phyloP scores from a whole-genome alignment of 1,284 basidiomycete genomes.

The Ustilago curta region DNA sequence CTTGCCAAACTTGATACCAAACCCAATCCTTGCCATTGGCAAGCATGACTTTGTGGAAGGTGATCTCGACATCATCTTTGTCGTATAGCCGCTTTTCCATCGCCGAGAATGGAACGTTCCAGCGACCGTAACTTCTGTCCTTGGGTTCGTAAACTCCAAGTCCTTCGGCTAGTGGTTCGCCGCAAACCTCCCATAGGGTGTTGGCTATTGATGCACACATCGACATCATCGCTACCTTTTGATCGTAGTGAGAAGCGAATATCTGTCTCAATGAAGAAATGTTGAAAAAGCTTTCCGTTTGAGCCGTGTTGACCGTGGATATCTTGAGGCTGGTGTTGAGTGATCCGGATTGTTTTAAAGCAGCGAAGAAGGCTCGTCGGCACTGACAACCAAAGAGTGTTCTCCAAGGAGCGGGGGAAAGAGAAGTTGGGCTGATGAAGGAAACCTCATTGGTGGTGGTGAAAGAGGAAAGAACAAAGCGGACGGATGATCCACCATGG shows the following conservation, averaged over 20 bases:
- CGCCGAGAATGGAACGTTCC: slow-evolving; percentile 58
- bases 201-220: slow-evolving; percentile 15
- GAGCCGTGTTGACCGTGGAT: background rate
- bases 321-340: slow-evolving; percentile 1
- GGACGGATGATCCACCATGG: background rate
- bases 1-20: slow-evolving; percentile 68
- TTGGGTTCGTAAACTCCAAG: slow-evolving; percentile 49
- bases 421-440: too few species aligned
- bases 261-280: too few species aligned
- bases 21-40: slow-evolving; percentile 64
- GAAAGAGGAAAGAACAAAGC: background rate
- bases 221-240: background rate
- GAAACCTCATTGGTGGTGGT: background rate
- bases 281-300: background rate
- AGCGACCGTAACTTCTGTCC: slow-evolving; percentile 61
- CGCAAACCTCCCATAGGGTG: slow-evolving; percentile 59
- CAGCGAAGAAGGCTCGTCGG: slow-evolving; percentile 4
- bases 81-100: slow-evolving; percentile 66
- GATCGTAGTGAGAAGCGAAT: too few species aligned
- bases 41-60: slow-evolving; percentile 60
- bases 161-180: slow-evolving; percentile 46
- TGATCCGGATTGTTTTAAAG: background rate
- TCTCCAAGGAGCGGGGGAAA: background rate
- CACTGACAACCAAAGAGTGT: slow-evolving; percentile 9
- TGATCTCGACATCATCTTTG: slow-evolving; percentile 60